Base-by-base conservation (phyloP, 2,329 filamentous ascomycete species). In the Xylariales sp. region DNA sequence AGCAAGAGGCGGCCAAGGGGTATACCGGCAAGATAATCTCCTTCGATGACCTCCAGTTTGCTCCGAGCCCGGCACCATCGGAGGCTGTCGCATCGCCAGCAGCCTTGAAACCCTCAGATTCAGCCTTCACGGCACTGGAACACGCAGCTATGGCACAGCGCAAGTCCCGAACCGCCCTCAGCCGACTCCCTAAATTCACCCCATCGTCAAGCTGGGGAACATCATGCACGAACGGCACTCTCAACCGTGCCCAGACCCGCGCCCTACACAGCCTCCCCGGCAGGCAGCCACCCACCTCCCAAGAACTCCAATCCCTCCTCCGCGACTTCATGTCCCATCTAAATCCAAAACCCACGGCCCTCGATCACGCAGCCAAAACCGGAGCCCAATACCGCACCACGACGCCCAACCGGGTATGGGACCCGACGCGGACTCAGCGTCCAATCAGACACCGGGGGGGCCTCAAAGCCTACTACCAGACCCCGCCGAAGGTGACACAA, bases 21-120 rank as follows among this genome's bases (percentile, higher is more conserved):
- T 62, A 56, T 55, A 50, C 56, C 11, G 60, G 61, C n/a, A 56
- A 62, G 33, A 45, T 57, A 12, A 35, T 64, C 34, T 60, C 61
- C 6, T 64, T 63, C 28, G 61, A 63, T n/a, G 58, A 63, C 19
- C 35, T 63, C 22, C 44, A 54, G 35, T 54, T 52, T 41, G 44
- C 43, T 3, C 45, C 53, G 5, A 44, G 35, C 15, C n/a, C 28
- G 21, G 10, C 38, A 12, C 19, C 28, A 16, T 11, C 18, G 18
- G n/a, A 12, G 7, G 3, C 29, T 4, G 15, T n/a, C 10, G 18
- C 15, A 11, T 9, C 15, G 22, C 16, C 19, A 3, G 10, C 31
- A 4, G n/a, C 12, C 5, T 8, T 18, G 12, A 18, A n/a, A 5
- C 12, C 29, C 8, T n/a, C 27, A n/a, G n/a, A 5, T 12, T 40